Evolutionary conservation across 2,329 filamentous ascomycete species (phyloP), one percentile per base, ranked within the genome.

Genomic region (Escovopsis weberi): DNA sequence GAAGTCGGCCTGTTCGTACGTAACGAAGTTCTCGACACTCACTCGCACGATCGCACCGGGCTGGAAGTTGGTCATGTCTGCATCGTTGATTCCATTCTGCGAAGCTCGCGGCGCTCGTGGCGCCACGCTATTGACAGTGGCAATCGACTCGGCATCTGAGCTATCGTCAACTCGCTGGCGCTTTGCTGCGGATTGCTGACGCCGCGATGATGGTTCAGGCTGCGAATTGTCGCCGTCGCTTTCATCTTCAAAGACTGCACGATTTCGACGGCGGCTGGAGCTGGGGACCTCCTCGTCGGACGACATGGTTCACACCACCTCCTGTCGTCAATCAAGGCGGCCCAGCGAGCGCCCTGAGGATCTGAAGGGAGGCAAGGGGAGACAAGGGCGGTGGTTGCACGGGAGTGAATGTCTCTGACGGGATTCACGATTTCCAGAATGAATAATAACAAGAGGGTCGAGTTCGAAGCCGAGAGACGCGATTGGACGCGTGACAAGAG

Each of bases 1-100:
- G 60, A 96, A 95, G 50, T 94, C 88, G 43, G 87, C 89, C 42
- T 81, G 78, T 40, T 85, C 87, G 63, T 98, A 98, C 0, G 91
- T 98, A 43, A 98, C 86, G 53, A 98, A 98, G 61, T 96, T 85
- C 39, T 73, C 75, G 37, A 96, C 72, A 51, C 78, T 82, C 39
- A 98, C 86, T 33, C 88, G 78, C 39, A 95, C 79, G 51, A 98
- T 93, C 9, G 91, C 82, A 10, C 91, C 91, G 3, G 87, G 79
- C 49, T 84, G 73, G 47, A 72, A 77, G 9, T 56, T 55, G 12
- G 61, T 58, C 38, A 53, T 47, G 38, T 48, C 48, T 32, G 43
- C 45, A 26, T 45, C 45, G 19, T 49, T 47, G 8, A 32, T 44
- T 9, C 35, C 37, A 26, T 33, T 36, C 23, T 37, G 35, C 11